Base-by-base conservation (phyloP, 495 filamentous ascomycete genomes). In the Durotheca rogersii region DNA sequence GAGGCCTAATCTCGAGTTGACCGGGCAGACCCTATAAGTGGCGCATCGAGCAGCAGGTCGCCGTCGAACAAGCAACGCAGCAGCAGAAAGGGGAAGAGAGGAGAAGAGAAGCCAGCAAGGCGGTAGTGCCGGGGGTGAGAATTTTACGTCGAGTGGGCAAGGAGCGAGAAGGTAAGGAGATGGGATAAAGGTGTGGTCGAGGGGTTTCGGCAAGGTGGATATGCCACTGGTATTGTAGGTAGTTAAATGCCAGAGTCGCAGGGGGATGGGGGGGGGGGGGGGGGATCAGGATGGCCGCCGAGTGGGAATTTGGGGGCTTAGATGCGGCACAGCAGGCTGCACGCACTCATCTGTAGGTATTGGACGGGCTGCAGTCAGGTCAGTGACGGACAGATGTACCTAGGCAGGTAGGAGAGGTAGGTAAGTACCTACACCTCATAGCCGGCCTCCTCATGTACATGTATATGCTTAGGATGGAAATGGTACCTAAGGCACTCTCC, bases 221-320 rank as follows among this genome's bases (percentile, higher is more conserved):
- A 27, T 27, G 23, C 4, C 9, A 27, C 4, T 27, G 23, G 23
- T 27, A 27, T 27, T 27, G 23, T 27, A 27, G 23, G 23, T 27
- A 27, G 23, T 4, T 27, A 27, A 27, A 9, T 27, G 23, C 16
- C 34, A 40, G 48, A 32, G 34, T 25, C 39, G 23, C 50, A 53
- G 41, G 50, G 50, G 50, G 34, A n/a, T n/a, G n/a, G n/a, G n/a
- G n/a, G n/a, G 34, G 33, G 33, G 45, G 11, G 9, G 7, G n/a
- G 20, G 34, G 23, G 41, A 7, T 14, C 30, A 33, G 32, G 49
- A 31, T 53, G 55, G 44, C 52, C 54, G n/a, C 49, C 34, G 49
- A 43, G 42, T 44, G 38, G 39, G 49, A 56, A 47, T 46, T 58
- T 58, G 55, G 49, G 55, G 55, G 55, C 55, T 58, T 58, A 58